Conservation (phyloP, 371 early-diverging fungal species). For the Syncephalis plumigaleata region DNA sequence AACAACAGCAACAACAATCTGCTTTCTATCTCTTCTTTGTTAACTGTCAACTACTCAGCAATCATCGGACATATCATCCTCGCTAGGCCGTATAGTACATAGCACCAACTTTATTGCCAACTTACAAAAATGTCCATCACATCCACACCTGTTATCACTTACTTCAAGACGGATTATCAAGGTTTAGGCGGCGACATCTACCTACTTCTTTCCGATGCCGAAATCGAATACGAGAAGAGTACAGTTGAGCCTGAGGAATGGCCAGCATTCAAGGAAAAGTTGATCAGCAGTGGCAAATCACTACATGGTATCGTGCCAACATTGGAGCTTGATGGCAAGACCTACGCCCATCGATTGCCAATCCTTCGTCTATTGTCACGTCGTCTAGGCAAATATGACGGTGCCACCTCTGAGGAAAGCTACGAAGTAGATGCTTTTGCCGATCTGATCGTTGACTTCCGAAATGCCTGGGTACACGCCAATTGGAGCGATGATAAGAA, state of each 20-base stretch:
- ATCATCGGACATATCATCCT: too few relatives aligned
- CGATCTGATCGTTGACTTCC: not conserved
- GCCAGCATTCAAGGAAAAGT: not conserved
- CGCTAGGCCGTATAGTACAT: too few relatives aligned
- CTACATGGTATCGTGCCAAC: not conserved
- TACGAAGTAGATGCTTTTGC: not conserved
- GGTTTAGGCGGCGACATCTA: not conserved
- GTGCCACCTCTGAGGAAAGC: not conserved
- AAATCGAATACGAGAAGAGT: not conserved
- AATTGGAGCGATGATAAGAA: not conserved
- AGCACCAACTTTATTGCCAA: too few relatives aligned
- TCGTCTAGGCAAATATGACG: not conserved
- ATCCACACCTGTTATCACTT: too few relatives aligned
- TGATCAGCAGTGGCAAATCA: not conserved
- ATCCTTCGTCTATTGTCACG: not conserved
- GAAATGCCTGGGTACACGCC: not conserved
- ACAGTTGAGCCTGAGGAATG: not conserved
- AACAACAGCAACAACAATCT: too few relatives aligned
- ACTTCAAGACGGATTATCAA: too few relatives aligned
- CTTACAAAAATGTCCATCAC: too few relatives aligned
- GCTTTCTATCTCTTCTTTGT: too few relatives aligned
- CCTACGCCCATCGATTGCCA: not conserved
- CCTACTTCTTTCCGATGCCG: not conserved
- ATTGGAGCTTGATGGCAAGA: not conserved
- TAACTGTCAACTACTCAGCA: too few relatives aligned